Percentiles rank a stretch among this genome's conserved stretches.
Evolutionary conservation across 345 rosid species (phyloP).

Genomic region (Salix viminalis): DNA sequence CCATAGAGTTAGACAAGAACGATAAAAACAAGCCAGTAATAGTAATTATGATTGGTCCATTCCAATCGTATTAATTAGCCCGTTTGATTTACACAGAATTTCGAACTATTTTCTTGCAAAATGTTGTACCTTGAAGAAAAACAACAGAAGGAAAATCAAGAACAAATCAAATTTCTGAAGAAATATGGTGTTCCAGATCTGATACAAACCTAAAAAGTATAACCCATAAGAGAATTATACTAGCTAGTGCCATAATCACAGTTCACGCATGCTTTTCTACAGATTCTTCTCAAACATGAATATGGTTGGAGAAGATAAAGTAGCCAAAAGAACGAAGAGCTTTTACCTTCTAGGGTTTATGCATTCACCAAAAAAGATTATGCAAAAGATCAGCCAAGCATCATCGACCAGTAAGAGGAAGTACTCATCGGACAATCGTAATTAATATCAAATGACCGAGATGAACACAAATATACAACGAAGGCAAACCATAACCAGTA

Average conservation of each 20-base stretch:
- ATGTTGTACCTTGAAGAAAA: no score
- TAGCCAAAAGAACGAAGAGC: neutral
- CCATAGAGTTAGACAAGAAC: neutral
- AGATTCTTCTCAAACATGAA: neutral
- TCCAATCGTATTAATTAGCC: constrained; percentile 1
- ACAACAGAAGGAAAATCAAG: neutral
- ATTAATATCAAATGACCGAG: neutral
- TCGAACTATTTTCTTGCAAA: neutral
- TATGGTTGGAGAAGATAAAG: neutral
- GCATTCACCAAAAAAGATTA: neutral
- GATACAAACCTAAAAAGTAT: neutral
- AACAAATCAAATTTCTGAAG: neutral
- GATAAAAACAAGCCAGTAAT: neutral
- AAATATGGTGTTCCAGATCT: no score
- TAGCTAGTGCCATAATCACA: neutral
- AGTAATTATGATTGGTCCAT: constrained; percentile 2
- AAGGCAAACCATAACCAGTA: neutral
- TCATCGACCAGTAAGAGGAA: neutral
- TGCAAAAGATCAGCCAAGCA: neutral
- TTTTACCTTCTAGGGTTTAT: constrained; percentile 21
- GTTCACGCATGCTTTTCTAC: neutral
- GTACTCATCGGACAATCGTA: neutral
- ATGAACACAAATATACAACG: neutral
- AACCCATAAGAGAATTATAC: neutral
- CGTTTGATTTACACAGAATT: neutral